Base-by-base conservation (phyloP, 192 early-diverging fungal genomes). In the Backusella psychrophila region DNA sequence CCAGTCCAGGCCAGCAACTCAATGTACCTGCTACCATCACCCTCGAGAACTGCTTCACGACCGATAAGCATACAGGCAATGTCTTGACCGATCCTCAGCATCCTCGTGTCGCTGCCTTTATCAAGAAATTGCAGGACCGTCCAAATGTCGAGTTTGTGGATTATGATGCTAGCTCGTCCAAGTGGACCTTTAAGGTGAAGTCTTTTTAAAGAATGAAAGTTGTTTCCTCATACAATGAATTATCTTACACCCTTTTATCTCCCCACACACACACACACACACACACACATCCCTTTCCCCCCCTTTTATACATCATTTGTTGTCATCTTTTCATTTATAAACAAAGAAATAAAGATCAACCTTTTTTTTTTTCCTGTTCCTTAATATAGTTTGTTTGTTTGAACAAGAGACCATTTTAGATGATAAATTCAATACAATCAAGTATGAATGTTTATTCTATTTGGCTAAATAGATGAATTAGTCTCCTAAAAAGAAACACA, bases 151-250 rank as follows among this genome's bases (percentile, higher is more conserved):
- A 89, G 56, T 96, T 97, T 82, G 79, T 96, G 21, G 90, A 89
- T 42, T 99, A 89, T 80, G 82, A 89, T 44, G 75, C 88, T 52
- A 79, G 85, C 11, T 89, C 90, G 17, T 96, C 97, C 23, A 87
- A 86, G 0, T 99, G 98, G 98, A 90, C 83, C n/a, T 99, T 99
- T 84, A 78, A 87, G 17, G 98, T 99, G 8, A 87, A 96, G 73
- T 93, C 96, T 76, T 94, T 94, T 79, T 93, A 81, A 68, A 46
- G 8, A 11, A 41, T 41, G 39, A 6, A 1, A 41, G 4, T 41
- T 33, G 33, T 33, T 33, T 33, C 33, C 3, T 33, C 33, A 33
- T 41, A 41, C 8, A 41, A 1, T 11, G 39, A 41, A 41, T 1
- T 41, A 41, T 9, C 33, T 33, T 3, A 3, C 33, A 3, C 33